phyloP scores from a whole-genome alignment of 164 flowering plant species.

The Dillenia suffruticosa region DNA sequence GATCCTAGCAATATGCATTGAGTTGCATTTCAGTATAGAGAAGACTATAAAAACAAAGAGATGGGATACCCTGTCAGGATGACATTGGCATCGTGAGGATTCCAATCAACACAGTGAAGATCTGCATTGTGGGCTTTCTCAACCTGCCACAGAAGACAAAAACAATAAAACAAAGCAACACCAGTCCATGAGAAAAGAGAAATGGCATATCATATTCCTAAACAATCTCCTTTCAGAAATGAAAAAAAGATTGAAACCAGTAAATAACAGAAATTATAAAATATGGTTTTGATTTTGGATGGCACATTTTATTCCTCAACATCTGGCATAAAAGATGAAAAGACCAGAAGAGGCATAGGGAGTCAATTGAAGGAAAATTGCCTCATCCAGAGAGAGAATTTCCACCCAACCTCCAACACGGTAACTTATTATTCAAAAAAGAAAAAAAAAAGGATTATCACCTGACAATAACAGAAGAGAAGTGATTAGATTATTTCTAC shows the following conservation, averaged over 20 bases:
- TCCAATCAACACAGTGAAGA: constrained; percentile 99
- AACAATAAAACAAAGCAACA: constrained; percentile 2
- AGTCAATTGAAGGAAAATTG: too few relatives aligned
- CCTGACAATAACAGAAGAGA: too few relatives aligned
- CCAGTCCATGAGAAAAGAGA: neutral
- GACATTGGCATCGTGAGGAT: constrained; percentile 76
- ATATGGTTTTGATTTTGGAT: neutral
- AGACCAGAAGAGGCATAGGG: too few relatives aligned
- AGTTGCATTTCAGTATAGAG: neutral
- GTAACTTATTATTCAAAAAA: too few relatives aligned
- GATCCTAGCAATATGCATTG: too few relatives aligned
- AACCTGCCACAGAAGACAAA: constrained; percentile 46
- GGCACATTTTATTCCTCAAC: too few relatives aligned
- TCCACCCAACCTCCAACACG: too few relatives aligned
- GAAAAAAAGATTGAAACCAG: neutral
- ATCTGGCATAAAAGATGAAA: too few relatives aligned
- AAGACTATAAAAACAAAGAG: neutral
- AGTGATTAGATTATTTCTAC: too few relatives aligned
- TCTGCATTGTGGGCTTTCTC: constrained; percentile 95
- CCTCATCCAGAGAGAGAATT: neutral
- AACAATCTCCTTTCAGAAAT: neutral
- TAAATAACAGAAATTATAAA: neutral
- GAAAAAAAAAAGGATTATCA: too few relatives aligned
- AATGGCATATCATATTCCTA: neutral
- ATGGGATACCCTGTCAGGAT: constrained; percentile 80